These are phyloP conservation scores for Sordaria brevicollis DNA, from an alignment of 495 filamentous ascomycete genomes.

Conservation along the genomic window DNA sequence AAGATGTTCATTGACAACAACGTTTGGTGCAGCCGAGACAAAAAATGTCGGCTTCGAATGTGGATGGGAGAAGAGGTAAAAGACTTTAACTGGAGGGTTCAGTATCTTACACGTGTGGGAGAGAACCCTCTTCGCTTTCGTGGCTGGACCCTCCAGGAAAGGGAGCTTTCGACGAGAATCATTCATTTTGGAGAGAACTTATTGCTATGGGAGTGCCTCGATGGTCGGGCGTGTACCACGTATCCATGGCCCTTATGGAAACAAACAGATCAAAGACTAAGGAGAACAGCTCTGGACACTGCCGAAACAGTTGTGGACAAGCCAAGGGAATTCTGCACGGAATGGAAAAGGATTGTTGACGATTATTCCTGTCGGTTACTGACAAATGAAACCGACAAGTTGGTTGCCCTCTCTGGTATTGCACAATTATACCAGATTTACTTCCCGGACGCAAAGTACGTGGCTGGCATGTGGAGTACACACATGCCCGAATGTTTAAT, in stretches of 20 bases:
- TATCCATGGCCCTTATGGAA: too few species aligned
- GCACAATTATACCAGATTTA: not conserved
- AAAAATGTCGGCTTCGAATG: not conserved
- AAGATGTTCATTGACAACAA: not conserved
- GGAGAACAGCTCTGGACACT: too few species aligned
- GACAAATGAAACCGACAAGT: not conserved
- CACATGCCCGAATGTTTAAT: not conserved
- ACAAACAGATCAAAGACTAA: too few species aligned
- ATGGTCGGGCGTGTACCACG: too few species aligned
- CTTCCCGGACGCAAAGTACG: not conserved
- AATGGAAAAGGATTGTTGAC: too few species aligned
- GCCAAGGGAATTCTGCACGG: too few species aligned
- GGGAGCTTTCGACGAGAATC: not conserved
- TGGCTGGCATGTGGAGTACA: not conserved
- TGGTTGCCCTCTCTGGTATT: not conserved
- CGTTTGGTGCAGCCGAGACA: too few species aligned
- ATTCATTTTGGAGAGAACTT: not conserved
- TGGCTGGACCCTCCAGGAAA: not conserved
- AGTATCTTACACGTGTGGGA: not conserved
- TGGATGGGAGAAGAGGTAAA: too few species aligned
- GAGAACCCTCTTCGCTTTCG: not conserved
- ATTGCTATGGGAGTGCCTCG: not conserved
- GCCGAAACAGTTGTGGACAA: too few species aligned
- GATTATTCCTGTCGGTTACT: too few species aligned
- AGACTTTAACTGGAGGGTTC: too few species aligned